Evolutionary conservation across 2,329 filamentous ascomycete genomes (phyloP).

Genomic region (Thelonectria rubi): DNA sequence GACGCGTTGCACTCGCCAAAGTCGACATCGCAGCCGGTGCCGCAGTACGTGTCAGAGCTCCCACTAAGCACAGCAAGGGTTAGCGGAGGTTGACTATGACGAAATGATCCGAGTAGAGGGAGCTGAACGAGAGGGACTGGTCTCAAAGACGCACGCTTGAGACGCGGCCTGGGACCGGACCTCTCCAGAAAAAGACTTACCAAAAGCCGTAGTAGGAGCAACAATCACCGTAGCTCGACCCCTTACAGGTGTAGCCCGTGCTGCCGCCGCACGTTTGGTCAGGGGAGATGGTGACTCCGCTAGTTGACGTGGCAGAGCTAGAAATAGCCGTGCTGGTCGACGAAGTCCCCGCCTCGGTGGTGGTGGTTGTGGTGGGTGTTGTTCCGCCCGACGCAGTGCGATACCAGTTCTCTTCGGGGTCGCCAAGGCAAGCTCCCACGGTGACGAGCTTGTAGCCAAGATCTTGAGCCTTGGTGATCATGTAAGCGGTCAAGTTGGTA

Average conservation of each 20-base stretch:
- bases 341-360: conserved; percentile 4
- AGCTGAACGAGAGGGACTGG: not conserved
- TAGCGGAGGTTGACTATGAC: not conserved
- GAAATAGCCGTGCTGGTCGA: conserved; percentile 14
- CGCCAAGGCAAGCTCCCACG: conserved; percentile 65
- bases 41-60: conserved; percentile 20
- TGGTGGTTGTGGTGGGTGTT: not conserved
- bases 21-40: conserved; percentile 8
- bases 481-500: conserved; percentile 51
- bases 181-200: conserved; percentile 37
- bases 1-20: not conserved
- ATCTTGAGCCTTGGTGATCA: conserved; percentile 52
- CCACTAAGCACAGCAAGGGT: conserved; percentile 33
- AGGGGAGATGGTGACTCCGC: conserved; percentile 10
- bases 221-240: conserved; percentile 47
- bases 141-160: not conserved
- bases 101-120: not conserved
- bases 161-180: not conserved
- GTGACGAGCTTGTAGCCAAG: conserved; percentile 59
- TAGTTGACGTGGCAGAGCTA: conserved; percentile 17
- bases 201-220: conserved; percentile 50
- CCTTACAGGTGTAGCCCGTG: conserved; percentile 48
- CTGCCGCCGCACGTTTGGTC: conserved; percentile 31
- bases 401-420: conserved; percentile 61
- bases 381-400: conserved; percentile 40